Evolutionary conservation across 2,329 filamentous ascomycete genomes (phyloP).

Genomic region (Nectriaceae sp.): DNA sequence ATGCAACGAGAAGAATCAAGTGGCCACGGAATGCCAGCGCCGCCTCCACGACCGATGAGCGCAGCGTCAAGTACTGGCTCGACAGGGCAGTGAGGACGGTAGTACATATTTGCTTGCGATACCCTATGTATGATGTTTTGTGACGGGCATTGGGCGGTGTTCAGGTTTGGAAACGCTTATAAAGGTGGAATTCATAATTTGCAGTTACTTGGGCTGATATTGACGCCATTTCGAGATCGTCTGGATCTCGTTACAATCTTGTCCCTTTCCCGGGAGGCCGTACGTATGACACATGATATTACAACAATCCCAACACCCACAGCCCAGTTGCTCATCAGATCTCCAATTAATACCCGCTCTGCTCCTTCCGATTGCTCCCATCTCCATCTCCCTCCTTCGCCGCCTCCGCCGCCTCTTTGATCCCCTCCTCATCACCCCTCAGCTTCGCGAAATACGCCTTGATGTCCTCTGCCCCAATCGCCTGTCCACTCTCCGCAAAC

Average conservation of each 20-base stretch:
- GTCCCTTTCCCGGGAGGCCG: background rate
- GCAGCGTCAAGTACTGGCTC: slow-evolving; percentile 46
- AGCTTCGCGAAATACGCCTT: slow-evolving; percentile 95
- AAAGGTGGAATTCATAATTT: no score
- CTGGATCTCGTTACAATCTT: background rate
- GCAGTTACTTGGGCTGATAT: background rate
- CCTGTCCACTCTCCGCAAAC: slow-evolving; percentile 86
- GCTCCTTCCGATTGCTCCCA: slow-evolving; percentile 46
- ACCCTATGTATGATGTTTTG: slow-evolving; percentile 18
- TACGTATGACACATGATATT: background rate
- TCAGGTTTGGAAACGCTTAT: slow-evolving; percentile 6
- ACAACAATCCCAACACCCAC: background rate
- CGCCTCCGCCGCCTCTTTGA: slow-evolving; percentile 61
- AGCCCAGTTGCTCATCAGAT: background rate
- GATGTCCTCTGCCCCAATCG: slow-evolving; percentile 92
- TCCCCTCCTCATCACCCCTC: slow-evolving; percentile 79
- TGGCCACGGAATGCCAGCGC: slow-evolving; percentile 27
- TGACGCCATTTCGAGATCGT: background rate
- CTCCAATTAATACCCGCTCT: slow-evolving; percentile 55
- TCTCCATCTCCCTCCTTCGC: slow-evolving; percentile 41
- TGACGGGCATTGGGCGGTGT: slow-evolving; percentile 6
- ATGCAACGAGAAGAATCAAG: slow-evolving; percentile 40
- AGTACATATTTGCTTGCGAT: slow-evolving; percentile 30
- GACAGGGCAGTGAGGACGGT: slow-evolving; percentile 36
- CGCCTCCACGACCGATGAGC: slow-evolving; percentile 39